These are phyloP conservation scores for Pseudoturritis turrita DNA, from an alignment of 345 rosid species.

Conservation along the genomic window DNA sequence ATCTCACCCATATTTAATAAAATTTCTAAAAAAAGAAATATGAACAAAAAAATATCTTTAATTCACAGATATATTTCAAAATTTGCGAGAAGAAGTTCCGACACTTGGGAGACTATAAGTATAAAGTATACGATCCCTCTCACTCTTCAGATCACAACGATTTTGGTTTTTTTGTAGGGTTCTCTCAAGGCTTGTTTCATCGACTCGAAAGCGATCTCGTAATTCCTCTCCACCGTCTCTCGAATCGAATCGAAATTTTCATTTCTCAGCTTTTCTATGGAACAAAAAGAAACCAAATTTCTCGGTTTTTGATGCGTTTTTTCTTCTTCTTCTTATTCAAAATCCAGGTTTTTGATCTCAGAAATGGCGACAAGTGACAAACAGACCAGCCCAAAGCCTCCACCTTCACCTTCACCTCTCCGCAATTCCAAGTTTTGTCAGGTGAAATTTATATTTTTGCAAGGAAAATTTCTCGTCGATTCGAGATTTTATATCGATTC, in stretches of 20 bases:
- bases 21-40: neutral
- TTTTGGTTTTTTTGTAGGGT: conserved; percentile 21
- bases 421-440: conserved; percentile 84
- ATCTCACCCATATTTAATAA: neutral
- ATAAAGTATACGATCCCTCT: neutral
- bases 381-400: conserved; percentile 59
- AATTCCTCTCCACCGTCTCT: neutral
- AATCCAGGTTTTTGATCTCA: conserved; percentile 35
- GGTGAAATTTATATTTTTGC: conserved; percentile 35
- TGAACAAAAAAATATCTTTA: neutral
- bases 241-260: neutral
- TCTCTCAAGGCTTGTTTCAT: neutral
- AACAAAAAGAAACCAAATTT: neutral
- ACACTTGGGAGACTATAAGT: conserved; percentile 28
- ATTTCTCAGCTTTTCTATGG: too few species aligned
- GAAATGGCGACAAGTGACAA: conserved; percentile 52
- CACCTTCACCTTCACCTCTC: conserved; percentile 89
- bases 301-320: neutral
- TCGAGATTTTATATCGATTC: neutral
- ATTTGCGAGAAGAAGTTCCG: conserved; percentile 2
- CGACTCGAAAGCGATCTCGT: neutral
- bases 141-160: conserved; percentile 14
- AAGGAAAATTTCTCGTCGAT: neutral
- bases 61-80: conserved; percentile 4
- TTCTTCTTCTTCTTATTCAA: neutral